These are phyloP conservation scores for Fraxinus velutina DNA, from an alignment of 305 asterid species.

Conservation along the genomic window DNA sequence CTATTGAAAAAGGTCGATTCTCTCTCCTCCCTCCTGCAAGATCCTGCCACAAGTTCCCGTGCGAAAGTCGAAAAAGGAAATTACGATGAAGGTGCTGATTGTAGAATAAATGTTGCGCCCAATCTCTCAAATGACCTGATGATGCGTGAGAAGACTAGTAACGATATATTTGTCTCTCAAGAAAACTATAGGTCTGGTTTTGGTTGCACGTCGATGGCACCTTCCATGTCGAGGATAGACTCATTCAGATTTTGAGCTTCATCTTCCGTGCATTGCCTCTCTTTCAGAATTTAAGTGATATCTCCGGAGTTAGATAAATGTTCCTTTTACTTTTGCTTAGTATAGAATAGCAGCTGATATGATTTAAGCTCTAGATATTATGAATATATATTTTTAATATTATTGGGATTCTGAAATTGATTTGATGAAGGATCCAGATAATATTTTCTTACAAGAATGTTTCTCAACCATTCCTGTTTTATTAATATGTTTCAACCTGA, in stretches of 20 bases:
- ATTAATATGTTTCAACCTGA: too few relatives aligned
- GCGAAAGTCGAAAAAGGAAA: constrained; percentile 32
- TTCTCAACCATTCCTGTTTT: too few relatives aligned
- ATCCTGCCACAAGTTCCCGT: constrained; percentile 34
- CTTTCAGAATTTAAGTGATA: neutral
- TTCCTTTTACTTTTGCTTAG: neutral
- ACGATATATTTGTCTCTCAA: constrained; percentile 19
- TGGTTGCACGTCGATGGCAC: constrained; percentile 23
- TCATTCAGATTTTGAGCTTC: constrained; percentile 59
- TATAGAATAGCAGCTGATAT: neutral
- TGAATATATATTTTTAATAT: too few relatives aligned
- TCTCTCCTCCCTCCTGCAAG: constrained; percentile 64
- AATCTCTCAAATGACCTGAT: constrained; percentile 23
- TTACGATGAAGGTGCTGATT: constrained; percentile 21
- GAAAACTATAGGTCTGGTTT: constrained; percentile 12
- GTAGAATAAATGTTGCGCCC: constrained; percentile 25
- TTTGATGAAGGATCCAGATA: too few relatives aligned
- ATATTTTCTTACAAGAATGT: too few relatives aligned
- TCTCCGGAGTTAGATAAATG: neutral
- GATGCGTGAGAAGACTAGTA: constrained; percentile 20
- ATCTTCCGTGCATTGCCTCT: constrained; percentile 49
- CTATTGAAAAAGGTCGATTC: constrained; percentile 82
- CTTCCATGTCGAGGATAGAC: constrained; percentile 51
- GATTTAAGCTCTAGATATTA: too few relatives aligned
- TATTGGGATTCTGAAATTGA: too few relatives aligned